Base-by-base conservation (phyloP, 805 yeast species). In the Priceomyces medius region DNA sequence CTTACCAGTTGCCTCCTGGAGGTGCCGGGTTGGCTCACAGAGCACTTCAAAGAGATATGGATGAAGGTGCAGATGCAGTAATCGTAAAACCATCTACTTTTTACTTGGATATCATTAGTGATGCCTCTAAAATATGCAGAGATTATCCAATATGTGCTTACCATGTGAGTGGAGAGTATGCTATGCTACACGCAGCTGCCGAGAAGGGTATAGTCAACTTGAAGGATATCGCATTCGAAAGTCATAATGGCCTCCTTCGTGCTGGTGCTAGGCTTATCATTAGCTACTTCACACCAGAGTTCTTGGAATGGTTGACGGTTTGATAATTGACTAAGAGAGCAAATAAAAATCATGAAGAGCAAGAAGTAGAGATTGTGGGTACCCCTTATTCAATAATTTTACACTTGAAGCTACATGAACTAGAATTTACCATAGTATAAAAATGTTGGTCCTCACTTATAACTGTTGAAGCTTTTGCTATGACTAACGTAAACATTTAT, bases 151-250 rank as follows among this genome's bases (percentile, higher is more conserved):
- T 93, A 40, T 88, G 96, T 56, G 90, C 95, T 20, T 93, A 93
- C 66, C 99, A 93, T 64, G 99, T 93, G 18, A 81, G 91, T 60
- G 99, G 99, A 31, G 99, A 93, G 66, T 93, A 79, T 58, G 97
- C 98, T 23, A 93, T 93, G 99, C 66, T 93, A 49, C 96, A 90
- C 59, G 99, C 99, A 6, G 98, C 97, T 40, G 97, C 97, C 21
- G 97, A 89, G 56, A 89, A 89, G 73, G 95, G 95, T 28, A 77
- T 90, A 45, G 86, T 84, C 46, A 97, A 91, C 62, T 76, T 93
- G 64, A 84, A 87, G 65, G 80, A 43, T 64, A 81, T 74, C 79
- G 85, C 89, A 0, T 86, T 85, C 55, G 99, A 93, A 68, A 71
- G 93, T 36, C 96, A 93, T 54, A 75, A 87, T 47, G 97, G 99